phyloP scores from a whole-genome alignment of 1,284 basidiomycete genomes.

The Vanrija humicola region DNA sequence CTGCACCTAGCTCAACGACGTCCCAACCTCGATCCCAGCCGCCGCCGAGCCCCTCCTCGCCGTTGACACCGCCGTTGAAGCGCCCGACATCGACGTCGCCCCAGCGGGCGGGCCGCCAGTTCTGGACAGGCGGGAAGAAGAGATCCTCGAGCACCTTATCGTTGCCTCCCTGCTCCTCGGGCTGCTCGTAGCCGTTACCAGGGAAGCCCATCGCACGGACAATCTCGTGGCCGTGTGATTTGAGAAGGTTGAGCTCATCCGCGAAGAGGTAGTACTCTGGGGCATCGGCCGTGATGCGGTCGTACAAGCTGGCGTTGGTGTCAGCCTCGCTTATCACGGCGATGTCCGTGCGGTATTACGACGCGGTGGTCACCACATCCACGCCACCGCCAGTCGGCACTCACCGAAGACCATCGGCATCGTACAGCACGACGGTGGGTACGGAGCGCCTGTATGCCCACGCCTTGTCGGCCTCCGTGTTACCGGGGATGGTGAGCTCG shows the following conservation, averaged over 20 bases:
- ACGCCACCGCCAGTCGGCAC: conserved; percentile 6
- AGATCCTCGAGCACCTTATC: conserved; percentile 55
- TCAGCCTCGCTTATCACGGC: neutral
- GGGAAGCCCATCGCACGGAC: conserved; percentile 53
- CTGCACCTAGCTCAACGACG: conserved; percentile 80
- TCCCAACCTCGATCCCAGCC: conserved; percentile 51
- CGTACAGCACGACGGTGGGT: conserved; percentile 82
- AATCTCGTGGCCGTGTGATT: conserved; percentile 52
- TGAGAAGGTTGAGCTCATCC: conserved; percentile 54
- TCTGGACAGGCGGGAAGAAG: conserved; percentile 30
- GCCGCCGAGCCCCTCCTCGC: conserved; percentile 53
- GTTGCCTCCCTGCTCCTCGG: conserved; percentile 43
- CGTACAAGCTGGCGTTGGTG: conserved; percentile 36
- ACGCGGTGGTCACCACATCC: too few species aligned
- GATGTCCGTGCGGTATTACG: neutral
- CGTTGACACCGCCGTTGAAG: conserved; percentile 63
- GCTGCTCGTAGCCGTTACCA: conserved; percentile 3
- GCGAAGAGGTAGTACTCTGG: conserved; percentile 85
- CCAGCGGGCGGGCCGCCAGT: conserved; percentile 48
- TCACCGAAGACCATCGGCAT: conserved; percentile 68
- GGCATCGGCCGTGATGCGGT: conserved; percentile 70
- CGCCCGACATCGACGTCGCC: conserved; percentile 62
- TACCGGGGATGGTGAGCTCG: conserved; percentile 29
- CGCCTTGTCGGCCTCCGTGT: conserved; percentile 29
- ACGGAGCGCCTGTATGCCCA: conserved; percentile 58